phyloP scores from a whole-genome alignment of 805 yeast species.

The Candida nitratophila region DNA sequence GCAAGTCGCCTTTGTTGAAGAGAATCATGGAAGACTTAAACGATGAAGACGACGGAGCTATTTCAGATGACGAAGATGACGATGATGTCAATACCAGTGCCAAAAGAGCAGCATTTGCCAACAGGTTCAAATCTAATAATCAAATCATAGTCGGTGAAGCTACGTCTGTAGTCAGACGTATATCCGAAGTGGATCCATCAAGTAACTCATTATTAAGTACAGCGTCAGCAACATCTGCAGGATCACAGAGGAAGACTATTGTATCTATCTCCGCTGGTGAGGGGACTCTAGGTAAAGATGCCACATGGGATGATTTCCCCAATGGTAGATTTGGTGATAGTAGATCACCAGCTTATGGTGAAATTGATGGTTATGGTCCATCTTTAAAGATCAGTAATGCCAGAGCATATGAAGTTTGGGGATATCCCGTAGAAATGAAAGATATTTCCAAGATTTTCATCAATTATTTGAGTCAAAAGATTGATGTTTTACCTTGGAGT shows the following conservation, averaged over 20 bases:
- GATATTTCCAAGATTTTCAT: conserved; percentile 67
- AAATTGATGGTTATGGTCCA: conserved; percentile 96
- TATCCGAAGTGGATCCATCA: neutral
- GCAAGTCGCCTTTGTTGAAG: conserved; percentile 47
- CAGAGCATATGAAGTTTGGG: conserved; percentile 74
- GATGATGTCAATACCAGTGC: conserved; percentile 20
- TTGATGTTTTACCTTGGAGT: conserved; percentile 85
- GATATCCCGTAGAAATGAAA: conserved; percentile 50
- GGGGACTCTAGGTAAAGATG: conserved; percentile 80
- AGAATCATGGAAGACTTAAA: conserved; percentile 37
- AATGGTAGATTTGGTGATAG: conserved; percentile 96
- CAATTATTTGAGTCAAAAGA: conserved; percentile 65
- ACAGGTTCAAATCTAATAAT: conserved; percentile 24
- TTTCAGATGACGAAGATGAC: conserved; percentile 25
- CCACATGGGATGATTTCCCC: conserved; percentile 96
- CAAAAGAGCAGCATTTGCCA: conserved; percentile 30
- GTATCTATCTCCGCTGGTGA: conserved; percentile 79
- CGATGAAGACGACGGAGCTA: conserved; percentile 29
- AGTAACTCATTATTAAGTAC: conserved; percentile 2
- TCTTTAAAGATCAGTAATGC: conserved; percentile 66
- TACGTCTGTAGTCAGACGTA: neutral
- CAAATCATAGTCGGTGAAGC: conserved; percentile 21
- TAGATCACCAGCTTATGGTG: conserved; percentile 95
- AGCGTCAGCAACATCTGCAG: conserved; percentile 7
- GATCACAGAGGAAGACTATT: conserved; percentile 44